A percentile compares a stretch with the other conserved stretches of the same genome.
phyloP scores from a whole-genome alignment of 176 grass and related monocot species.

The Poa pratensis region DNA sequence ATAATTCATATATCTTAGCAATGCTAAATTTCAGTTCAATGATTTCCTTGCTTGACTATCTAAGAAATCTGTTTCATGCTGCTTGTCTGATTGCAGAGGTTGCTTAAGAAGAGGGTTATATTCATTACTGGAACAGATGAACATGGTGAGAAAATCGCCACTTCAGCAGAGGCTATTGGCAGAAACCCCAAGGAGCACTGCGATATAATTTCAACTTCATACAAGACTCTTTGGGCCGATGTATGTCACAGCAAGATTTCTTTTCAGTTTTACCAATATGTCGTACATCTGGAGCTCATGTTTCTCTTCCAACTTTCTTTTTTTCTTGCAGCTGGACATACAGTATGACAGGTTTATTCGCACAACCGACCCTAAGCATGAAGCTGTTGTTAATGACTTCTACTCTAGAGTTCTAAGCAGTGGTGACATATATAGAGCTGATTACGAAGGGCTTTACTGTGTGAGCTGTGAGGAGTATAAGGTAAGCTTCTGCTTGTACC shows the following conservation, averaged over 20 bases:
- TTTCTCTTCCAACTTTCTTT: constrained; percentile 47
- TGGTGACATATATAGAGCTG: constrained; percentile 92
- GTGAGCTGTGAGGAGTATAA: constrained; percentile 97
- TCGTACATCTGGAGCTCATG: constrained; percentile 22
- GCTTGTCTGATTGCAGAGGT: constrained; percentile 62
- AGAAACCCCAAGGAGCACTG: constrained; percentile 84
- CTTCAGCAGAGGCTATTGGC: constrained; percentile 76
- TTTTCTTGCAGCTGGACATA: constrained; percentile 74
- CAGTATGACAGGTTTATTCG: constrained; percentile 89
- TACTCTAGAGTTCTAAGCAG: constrained; percentile 85
- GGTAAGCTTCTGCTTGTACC: constrained; percentile 52
- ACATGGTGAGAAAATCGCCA: constrained; percentile 92
- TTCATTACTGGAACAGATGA: constrained; percentile 97
- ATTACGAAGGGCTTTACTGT: constrained; percentile 95
- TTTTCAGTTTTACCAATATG: constrained; percentile 34
- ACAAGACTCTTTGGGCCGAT: constrained; percentile 76
- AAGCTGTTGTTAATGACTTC: constrained; percentile 87
- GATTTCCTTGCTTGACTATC: not conserved
- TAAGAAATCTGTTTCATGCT: constrained; percentile 9
- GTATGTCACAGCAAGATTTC: constrained; percentile 41
- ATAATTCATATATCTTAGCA: not conserved
- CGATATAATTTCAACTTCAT: constrained; percentile 76
- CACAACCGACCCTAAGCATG: constrained; percentile 82
- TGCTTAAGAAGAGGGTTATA: constrained; percentile 83
- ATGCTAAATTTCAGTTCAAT: not conserved